Conservation (phyloP, 2,329 filamentous ascomycete species). For the Epichloe baconii region DNA sequence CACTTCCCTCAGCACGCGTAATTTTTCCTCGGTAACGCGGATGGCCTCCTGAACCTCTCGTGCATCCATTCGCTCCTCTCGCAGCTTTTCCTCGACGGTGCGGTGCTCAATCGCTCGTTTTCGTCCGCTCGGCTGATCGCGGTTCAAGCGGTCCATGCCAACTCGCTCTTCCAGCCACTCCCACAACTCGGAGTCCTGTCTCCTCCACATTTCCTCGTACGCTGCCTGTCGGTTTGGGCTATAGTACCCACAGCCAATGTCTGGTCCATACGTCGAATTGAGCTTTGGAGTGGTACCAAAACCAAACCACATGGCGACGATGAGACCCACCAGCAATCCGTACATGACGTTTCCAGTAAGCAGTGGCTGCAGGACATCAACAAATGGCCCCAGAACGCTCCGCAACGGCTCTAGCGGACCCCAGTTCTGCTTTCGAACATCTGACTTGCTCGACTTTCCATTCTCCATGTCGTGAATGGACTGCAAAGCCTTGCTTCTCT, state of each 20-base stretch:
- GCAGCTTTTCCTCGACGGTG: slow-evolving; percentile 45
- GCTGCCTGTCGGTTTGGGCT: slow-evolving; percentile 58
- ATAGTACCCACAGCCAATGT: slow-evolving; percentile 18
- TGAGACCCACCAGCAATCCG: slow-evolving; percentile 56
- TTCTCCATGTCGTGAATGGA: slow-evolving; percentile 30
- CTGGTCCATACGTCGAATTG: slow-evolving; percentile 22
- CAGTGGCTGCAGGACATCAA: slow-evolving; percentile 56
- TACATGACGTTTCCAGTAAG: slow-evolving; percentile 68
- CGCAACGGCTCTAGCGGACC: slow-evolving; percentile 71
- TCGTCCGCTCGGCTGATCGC: slow-evolving; percentile 21
- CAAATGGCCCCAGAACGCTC: slow-evolving; percentile 53
- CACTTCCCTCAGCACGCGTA: slow-evolving; percentile 63
- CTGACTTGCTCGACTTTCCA: slow-evolving; percentile 27
- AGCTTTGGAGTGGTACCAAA: slow-evolving; percentile 35
- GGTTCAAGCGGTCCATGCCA: slow-evolving; percentile 48
- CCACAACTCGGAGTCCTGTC: slow-evolving; percentile 83
- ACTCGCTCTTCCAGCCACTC: slow-evolving; percentile 84
- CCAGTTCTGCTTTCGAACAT: slow-evolving; percentile 44
- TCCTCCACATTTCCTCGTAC: slow-evolving; percentile 87
- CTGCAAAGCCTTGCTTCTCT: slow-evolving; percentile 34
- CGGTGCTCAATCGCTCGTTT: slow-evolving; percentile 40
- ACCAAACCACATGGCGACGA: slow-evolving; percentile 64
- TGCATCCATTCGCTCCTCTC: slow-evolving; percentile 51
- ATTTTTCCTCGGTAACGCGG: slow-evolving; percentile 70
- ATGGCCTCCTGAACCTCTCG: slow-evolving; percentile 71